Base-by-base conservation (phyloP, 805 yeast species). In the Yamadazyma phyllophila region DNA sequence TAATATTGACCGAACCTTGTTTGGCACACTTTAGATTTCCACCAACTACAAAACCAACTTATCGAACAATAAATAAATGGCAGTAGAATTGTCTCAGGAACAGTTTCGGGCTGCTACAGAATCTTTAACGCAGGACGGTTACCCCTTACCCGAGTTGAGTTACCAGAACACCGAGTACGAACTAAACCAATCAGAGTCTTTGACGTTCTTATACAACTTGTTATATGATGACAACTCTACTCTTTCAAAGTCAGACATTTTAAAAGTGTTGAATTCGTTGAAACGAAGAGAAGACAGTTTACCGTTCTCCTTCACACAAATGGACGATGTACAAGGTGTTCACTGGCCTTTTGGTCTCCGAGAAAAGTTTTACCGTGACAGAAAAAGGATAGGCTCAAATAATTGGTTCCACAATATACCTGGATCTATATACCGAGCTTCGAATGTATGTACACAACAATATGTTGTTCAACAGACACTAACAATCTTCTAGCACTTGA, bases 351-450 rank as follows among this genome's bases (percentile, higher is more conserved):
- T 51, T 4, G 66, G 64, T 10, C 55, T 70, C 17, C 57, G 56
- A 40, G 56, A 50, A 32, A 65, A 65, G 48, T 69, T 71, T 45
- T 52, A 56, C 44, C 47, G 40, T 32, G 76, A 71, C 31, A 48
- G 74, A 33, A 50, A 51, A 27, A 54, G 74, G 39, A 58, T 71
- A 10, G 71, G 73, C 15, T 48, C 58, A n/a, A 37, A 41, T 29
- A 61, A 63, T 39, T 71, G 74, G 73, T 71, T 67, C 49, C 65
- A 61, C 42, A 68, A 70, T 47, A 56, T 69, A 13, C 65, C 70
- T 8, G 54, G 57, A 15, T 68, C 74, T 7, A 44, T 71, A 29
- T 66, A 60, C 32, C 44, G 49, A 16, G 71, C 72, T 50, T 33
- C 29, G 14, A 57, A 57, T 37, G 74, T 68, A 66, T 56, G 73